A percentile compares a stretch with the other conserved stretches of the same genome.
Evolutionary conservation across 164 flowering plant species (phyloP).

Genomic region (Aristolochia fimbriata): DNA sequence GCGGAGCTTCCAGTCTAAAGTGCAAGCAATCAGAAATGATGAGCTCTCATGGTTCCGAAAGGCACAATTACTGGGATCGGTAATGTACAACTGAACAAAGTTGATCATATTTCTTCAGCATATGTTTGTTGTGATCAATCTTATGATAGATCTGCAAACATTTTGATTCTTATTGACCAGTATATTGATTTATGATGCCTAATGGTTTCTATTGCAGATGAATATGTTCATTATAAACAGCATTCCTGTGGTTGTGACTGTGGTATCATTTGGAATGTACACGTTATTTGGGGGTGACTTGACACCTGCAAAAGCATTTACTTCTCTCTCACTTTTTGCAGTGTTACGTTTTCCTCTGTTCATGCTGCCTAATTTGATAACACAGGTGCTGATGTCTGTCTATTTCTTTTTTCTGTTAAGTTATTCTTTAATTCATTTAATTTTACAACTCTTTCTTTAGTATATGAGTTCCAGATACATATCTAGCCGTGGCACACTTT

Average conservation of each 20-base stretch:
- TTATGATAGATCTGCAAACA: not conserved
- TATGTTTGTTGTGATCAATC: not conserved
- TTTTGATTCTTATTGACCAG: not conserved
- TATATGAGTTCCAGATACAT: not conserved
- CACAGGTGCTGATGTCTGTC: conserved; percentile 59
- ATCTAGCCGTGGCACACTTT: not conserved
- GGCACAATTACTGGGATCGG: conserved; percentile 74
- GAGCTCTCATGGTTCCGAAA: conserved; percentile 91
- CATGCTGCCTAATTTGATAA: conserved; percentile 94
- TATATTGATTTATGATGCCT: not conserved
- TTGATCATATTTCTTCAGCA: too few relatives aligned
- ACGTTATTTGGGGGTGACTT: conserved; percentile 90
- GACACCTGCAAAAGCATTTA: conserved; percentile 97
- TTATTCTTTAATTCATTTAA: too few relatives aligned
- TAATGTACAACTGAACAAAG: conserved; percentile 16
- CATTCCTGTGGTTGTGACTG: conserved; percentile 91
- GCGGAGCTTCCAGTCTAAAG: conserved; percentile 76
- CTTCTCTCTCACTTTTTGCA: conserved; percentile 89
- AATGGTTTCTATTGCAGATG: conserved; percentile 40
- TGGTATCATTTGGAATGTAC: conserved; percentile 91
- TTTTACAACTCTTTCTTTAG: not conserved
- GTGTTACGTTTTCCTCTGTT: conserved; percentile 86
- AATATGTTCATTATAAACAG: conserved; percentile 84
- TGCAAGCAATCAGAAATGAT: conserved; percentile 56
- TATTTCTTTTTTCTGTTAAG: too few relatives aligned